Evolutionary conservation across 1,139 yeast species (phyloP).

Genomic region (Suzukiozyma palmioleophila): DNA sequence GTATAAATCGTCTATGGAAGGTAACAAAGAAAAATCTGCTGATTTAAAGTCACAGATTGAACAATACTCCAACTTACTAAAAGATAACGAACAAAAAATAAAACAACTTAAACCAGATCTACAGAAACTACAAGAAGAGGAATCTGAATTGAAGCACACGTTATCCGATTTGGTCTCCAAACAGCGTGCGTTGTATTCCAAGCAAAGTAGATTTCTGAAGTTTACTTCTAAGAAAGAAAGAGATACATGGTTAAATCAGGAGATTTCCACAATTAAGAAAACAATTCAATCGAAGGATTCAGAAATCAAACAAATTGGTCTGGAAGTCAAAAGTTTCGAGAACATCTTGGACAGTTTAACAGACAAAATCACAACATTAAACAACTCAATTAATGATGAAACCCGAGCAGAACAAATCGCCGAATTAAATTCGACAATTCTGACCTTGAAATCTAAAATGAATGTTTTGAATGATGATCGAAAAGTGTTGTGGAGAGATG

Average conservation of each 20-base stretch:
- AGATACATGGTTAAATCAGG: constrained; percentile 59
- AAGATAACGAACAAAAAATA: constrained; percentile 20
- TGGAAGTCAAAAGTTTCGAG: constrained; percentile 16
- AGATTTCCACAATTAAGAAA: constrained; percentile 20
- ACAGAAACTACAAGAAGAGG: constrained; percentile 34
- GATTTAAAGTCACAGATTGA: constrained; percentile 16
- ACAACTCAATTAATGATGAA: constrained; percentile 22
- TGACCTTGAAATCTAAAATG: constrained; percentile 34
- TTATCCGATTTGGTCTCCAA: constrained; percentile 44
- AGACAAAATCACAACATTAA: constrained; percentile 39
- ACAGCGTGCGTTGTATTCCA: constrained; percentile 65
- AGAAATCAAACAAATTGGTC: constrained; percentile 19
- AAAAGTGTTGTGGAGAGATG: constrained; percentile 77
- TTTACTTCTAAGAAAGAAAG: constrained; percentile 57
- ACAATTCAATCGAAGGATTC: constrained; percentile 19
- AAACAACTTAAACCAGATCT: constrained; percentile 38
- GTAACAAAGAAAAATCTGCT: constrained; percentile 14
- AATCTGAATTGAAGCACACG: constrained; percentile 33
- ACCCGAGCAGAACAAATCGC: constrained; percentile 17
- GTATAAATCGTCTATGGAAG: constrained; percentile 15
- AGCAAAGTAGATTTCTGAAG: constrained; percentile 66
- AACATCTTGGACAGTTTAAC: constrained; percentile 18
- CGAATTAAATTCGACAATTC: constrained; percentile 31
- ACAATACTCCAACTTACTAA: constrained; percentile 17
- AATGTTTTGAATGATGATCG: constrained; percentile 58